phyloP scores from a whole-genome alignment of 108 stramenopile species.

The Pelagomonas calceolata region DNA sequence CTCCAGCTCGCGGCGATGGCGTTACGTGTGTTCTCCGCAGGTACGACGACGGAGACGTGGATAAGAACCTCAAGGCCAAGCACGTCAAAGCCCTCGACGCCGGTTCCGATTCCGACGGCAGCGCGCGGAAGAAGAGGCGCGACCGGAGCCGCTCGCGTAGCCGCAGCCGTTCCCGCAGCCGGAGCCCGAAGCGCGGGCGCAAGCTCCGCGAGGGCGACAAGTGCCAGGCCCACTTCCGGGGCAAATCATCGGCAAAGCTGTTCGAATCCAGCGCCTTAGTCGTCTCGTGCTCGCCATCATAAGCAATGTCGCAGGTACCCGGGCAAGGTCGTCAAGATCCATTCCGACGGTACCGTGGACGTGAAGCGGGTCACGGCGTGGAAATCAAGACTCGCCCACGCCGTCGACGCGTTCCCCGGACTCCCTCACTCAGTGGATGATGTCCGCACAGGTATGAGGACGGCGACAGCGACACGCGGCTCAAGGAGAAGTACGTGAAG shows the following conservation, averaged over 20 bases:
- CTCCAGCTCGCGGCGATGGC: too few species aligned
- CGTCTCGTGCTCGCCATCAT: too few species aligned
- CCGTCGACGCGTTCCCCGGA: too few species aligned
- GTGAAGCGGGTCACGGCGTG: too few species aligned
- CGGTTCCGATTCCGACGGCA: neutral
- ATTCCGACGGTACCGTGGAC: constrained; percentile 16
- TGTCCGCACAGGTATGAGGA: constrained; percentile 5
- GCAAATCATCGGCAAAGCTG: constrained; percentile 11
- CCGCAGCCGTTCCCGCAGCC: too few species aligned
- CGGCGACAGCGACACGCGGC: constrained; percentile 7
- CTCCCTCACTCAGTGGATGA: neutral
- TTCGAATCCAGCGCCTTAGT: too few species aligned
- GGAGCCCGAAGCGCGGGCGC: neutral
- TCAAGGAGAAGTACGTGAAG: constrained; percentile 6
- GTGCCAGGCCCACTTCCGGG: constrained; percentile 11
- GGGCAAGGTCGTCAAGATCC: constrained; percentile 3
- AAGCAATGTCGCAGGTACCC: too few species aligned
- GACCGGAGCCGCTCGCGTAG: too few species aligned
- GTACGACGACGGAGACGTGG: constrained; percentile 16
- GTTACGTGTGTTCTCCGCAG: too few species aligned
- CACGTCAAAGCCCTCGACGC: neutral
- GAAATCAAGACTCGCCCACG: too few species aligned
- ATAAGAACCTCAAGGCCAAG: constrained; percentile 16
- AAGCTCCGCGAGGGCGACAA: constrained; percentile 10
- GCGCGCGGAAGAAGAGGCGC: too few species aligned